Percentiles rank a stretch among this genome's conserved stretches.
Conservation (phyloP, 2,329 filamentous ascomycete species). For the Sporothrix phasma region DNA sequence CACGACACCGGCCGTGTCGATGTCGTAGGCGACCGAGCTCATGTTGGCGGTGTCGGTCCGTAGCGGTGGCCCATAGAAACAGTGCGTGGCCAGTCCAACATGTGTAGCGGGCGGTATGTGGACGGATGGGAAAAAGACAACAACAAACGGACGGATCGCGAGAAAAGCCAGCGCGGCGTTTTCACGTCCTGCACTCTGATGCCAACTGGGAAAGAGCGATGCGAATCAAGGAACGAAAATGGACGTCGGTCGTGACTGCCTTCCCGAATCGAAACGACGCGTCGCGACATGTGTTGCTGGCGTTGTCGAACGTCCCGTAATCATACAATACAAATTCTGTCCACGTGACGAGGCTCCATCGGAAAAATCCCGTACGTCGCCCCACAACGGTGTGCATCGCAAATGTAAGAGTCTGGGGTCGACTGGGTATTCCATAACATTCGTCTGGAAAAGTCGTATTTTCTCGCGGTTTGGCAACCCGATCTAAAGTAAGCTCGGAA, state of each 20-base stretch:
- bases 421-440: no score
- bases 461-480: no score
- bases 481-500: no score
- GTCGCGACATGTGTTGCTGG: not conserved
- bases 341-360: conserved; percentile 8
- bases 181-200: not conserved
- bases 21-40: conserved; percentile 28
- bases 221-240: not conserved
- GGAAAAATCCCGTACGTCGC: no score
- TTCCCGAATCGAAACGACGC: not conserved
- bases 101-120: not conserved
- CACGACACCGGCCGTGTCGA: conserved; percentile 31
- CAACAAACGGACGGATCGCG: not conserved
- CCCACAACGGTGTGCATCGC: no score
- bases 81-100: not conserved
- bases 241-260: conserved; percentile 6
- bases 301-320: no score
- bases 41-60: conserved; percentile 19
- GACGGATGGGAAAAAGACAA: not conserved
- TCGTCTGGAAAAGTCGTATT: no score
- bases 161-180: not conserved
- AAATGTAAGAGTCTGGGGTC: no score
- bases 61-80: not conserved
- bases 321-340: no score
- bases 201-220: conserved; percentile 2